phyloP scores from a whole-genome alignment of 345 rosid genomes.

The Citrus maxima region DNA sequence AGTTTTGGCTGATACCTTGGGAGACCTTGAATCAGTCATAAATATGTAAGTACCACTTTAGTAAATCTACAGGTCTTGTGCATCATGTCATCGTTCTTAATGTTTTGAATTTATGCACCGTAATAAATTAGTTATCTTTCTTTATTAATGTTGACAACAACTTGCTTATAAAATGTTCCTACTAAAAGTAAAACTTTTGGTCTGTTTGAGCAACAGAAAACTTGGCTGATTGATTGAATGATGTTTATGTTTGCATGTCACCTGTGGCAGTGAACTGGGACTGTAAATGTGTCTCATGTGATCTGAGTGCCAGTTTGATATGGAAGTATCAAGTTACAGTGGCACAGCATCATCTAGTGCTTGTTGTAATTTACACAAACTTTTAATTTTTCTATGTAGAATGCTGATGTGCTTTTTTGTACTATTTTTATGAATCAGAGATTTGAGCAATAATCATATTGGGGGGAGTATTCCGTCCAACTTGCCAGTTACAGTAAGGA shows the following conservation, averaged over 20 bases:
- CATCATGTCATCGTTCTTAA: background rate
- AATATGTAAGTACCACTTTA: constrained; percentile 54
- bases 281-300: background rate
- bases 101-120: background rate
- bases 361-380: background rate
- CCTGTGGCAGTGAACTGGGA: background rate
- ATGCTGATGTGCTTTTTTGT: constrained; percentile 3
- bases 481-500: constrained; percentile 63
- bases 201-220: background rate
- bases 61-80: background rate
- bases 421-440: constrained; percentile 50
- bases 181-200: background rate
- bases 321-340: background rate
- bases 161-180: background rate
- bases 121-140: background rate
- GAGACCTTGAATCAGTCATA: constrained; percentile 56
- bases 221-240: background rate
- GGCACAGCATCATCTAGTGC: background rate
- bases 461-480: constrained; percentile 73
- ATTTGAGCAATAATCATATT: constrained; percentile 78
- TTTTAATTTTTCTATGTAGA: background rate
- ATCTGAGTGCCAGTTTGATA: background rate
- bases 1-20: constrained; percentile 43
- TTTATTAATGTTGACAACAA: background rate
- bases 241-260: background rate